phyloP scores from a whole-genome alignment of 306 rosid species.

The Spatholobus suberectus region DNA sequence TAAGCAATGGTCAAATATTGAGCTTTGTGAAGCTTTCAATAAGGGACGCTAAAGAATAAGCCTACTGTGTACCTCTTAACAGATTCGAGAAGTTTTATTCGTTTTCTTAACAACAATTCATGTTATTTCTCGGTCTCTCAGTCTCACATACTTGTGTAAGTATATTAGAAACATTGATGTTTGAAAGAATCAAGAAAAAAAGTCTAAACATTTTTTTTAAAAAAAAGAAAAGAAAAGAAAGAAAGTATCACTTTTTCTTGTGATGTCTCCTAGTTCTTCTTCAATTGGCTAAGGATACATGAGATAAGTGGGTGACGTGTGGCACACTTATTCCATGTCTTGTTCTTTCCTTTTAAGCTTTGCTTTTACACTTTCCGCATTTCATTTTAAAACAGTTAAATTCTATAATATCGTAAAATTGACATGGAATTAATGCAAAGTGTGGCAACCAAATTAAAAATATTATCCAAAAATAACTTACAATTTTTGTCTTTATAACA shows the following conservation, averaged over 20 bases:
- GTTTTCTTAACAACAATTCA: neutral
- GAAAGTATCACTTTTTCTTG: neutral
- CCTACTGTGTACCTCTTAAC: neutral
- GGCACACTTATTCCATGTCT: too few species aligned
- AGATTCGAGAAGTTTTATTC: conserved; percentile 13
- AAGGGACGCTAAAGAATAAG: conserved; percentile 4
- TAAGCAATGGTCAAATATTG: conserved; percentile 29
- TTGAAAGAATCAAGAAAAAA: neutral
- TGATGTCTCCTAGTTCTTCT: too few species aligned
- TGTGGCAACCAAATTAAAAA: neutral
- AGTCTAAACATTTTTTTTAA: neutral
- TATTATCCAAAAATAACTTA: neutral
- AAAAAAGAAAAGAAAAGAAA: neutral
- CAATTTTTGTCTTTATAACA: neutral
- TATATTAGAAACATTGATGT: neutral
- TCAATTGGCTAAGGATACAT: neutral
- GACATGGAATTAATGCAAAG: neutral
- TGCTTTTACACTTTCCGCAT: neutral
- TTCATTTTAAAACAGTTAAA: neutral
- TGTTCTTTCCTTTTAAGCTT: neutral
- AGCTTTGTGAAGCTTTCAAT: neutral
- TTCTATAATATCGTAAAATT: neutral
- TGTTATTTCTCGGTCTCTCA: neutral
- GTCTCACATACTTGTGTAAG: conserved; percentile 1
- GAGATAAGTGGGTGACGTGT: too few species aligned